phyloP scores from a whole-genome alignment of 106 monocot genomes.

The Dendrobium catenatum region DNA sequence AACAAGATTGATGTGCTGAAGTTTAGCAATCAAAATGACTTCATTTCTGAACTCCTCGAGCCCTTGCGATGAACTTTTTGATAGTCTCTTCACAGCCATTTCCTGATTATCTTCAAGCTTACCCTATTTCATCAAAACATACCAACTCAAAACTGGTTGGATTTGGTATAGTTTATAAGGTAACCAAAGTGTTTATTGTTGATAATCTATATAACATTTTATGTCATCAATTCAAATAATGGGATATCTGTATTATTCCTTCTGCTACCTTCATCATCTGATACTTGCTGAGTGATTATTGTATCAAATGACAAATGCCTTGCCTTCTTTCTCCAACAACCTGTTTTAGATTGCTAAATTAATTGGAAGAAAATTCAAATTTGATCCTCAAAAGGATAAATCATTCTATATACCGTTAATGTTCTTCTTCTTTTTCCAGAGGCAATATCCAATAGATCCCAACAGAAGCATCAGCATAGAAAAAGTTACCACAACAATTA shows the following conservation, averaged over 20 bases:
- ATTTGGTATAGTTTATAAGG: too few relatives aligned
- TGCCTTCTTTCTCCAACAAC: background rate
- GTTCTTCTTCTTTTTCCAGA: too few relatives aligned
- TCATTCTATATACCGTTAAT: too few relatives aligned
- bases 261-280: conserved; percentile 1
- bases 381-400: too few relatives aligned
- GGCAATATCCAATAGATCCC: too few relatives aligned
- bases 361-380: too few relatives aligned
- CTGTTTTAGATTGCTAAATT: background rate
- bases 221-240: background rate
- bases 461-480: too few relatives aligned
- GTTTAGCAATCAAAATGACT: conserved; percentile 43
- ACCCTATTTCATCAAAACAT: conserved; percentile 23
- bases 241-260: conserved; percentile 9
- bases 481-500: too few relatives aligned
- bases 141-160: background rate
- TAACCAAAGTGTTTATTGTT: too few relatives aligned
- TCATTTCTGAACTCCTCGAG: conserved; percentile 58
- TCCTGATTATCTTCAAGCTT: conserved; percentile 20
- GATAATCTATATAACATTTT: too few relatives aligned
- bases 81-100: conserved; percentile 56
- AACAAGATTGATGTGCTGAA: conserved; percentile 61
- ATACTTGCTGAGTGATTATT: background rate
- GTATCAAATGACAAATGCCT: background rate
- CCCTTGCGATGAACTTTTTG: conserved; percentile 44